phyloP scores from a whole-genome alignment of 805 yeast species.

The Candida sanyiensis region DNA sequence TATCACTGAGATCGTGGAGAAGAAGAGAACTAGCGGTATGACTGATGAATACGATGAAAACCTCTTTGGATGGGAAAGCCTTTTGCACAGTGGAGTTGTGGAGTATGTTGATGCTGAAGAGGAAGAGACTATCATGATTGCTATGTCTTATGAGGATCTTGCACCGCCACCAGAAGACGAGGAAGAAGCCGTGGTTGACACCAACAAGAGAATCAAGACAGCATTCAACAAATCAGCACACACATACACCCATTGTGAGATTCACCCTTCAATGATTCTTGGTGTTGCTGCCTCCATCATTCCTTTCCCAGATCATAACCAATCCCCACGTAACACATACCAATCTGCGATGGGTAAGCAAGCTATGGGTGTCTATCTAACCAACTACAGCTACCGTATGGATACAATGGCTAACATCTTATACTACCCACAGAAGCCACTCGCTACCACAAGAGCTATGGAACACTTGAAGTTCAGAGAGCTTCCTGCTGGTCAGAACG shows the following conservation, averaged over 20 bases:
- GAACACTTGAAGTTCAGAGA: conserved; percentile 96
- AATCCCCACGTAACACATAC: conserved; percentile 98
- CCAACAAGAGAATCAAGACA: conserved; percentile 81
- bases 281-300: conserved; percentile 98
- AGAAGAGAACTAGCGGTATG: conserved; percentile 33
- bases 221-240: conserved; percentile 54
- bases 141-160: conserved; percentile 97
- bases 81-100: conserved; percentile 79
- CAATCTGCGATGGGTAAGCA: conserved; percentile 99
- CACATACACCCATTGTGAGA: conserved; percentile 97
- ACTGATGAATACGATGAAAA: conserved; percentile 31
- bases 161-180: conserved; percentile 50
- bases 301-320: conserved; percentile 99
- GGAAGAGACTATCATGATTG: conserved; percentile 97
- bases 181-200: conserved; percentile 33
- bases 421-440: conserved; percentile 96
- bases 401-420: conserved; percentile 98
- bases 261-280: conserved; percentile 96
- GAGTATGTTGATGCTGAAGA: conserved; percentile 99
- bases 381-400: conserved; percentile 95
- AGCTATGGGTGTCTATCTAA: conserved; percentile 98
- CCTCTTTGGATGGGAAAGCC: conserved; percentile 73
- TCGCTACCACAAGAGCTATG: conserved; percentile 98
- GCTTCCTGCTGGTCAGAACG: conserved; percentile 98
- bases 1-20: conserved; percentile 1